Percentiles rank a stretch among this genome's conserved stretches.
Conservation (phyloP, 192 early-diverging fungal species). For the Mortierella claussenii region DNA sequence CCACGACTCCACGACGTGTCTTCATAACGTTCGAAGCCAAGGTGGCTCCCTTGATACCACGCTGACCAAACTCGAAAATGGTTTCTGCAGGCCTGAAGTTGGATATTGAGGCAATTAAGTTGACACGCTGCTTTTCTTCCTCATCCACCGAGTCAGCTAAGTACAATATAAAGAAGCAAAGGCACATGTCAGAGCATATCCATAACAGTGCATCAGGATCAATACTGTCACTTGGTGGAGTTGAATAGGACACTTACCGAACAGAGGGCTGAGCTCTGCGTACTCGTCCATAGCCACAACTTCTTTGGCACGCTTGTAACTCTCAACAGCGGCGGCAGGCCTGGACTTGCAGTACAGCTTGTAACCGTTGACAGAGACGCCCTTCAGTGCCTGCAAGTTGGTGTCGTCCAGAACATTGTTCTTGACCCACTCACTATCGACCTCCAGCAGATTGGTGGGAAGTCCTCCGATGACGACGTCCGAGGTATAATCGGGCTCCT, state of each 20-base stretch:
- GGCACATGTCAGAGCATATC: too few relatives aligned
- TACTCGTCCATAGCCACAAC: conserved; percentile 67
- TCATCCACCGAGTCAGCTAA: conserved; percentile 55
- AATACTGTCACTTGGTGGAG: too few relatives aligned
- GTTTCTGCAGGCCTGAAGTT: conserved; percentile 91
- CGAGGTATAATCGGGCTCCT: conserved; percentile 73
- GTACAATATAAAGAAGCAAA: conserved; percentile 3
- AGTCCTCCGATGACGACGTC: conserved; percentile 86
- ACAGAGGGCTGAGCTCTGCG: conserved; percentile 81
- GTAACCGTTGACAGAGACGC: conserved; percentile 83
- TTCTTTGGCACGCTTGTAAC: conserved; percentile 90
- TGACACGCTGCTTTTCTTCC: conserved; percentile 71
- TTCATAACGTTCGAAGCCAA: conserved; percentile 76
- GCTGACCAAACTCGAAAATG: conserved; percentile 92
- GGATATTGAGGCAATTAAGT: conserved; percentile 78
- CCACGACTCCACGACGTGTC: conserved; percentile 63
- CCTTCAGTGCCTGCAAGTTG: conserved; percentile 70
- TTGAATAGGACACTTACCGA: too few relatives aligned
- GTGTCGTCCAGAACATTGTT: conserved; percentile 69
- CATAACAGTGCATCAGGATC: too few relatives aligned
- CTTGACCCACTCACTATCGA: conserved; percentile 81
- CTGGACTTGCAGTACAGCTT: conserved; percentile 89
- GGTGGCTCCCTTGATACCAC: conserved; percentile 81
- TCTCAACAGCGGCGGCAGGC: conserved; percentile 83
- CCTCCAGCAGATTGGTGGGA: conserved; percentile 71